A percentile compares a stretch with the other conserved stretches of the same genome.
Evolutionary conservation across 2,329 filamentous ascomycete genomes (phyloP).

Genomic region (Verruconis gallopava): DNA sequence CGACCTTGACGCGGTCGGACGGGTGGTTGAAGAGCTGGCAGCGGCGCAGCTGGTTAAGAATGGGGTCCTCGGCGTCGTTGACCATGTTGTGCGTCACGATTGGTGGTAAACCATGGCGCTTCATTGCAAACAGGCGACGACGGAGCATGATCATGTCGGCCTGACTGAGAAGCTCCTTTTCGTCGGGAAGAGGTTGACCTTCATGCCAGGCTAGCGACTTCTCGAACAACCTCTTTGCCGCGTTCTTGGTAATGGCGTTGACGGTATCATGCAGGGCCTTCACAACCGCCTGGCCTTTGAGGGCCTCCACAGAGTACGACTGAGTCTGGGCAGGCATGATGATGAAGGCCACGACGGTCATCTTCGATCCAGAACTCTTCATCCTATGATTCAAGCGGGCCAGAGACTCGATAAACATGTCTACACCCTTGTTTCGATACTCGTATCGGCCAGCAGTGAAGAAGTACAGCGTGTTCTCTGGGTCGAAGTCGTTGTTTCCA

Average conservation of each 20-base stretch:
- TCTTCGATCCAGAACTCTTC: conserved; percentile 74
- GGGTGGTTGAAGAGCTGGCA: conserved; percentile 97
- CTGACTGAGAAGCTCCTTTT: conserved; percentile 86
- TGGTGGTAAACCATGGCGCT: conserved; percentile 75
- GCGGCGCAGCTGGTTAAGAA: conserved; percentile 87
- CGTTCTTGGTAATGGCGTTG: conserved; percentile 81
- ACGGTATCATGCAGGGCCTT: conserved; percentile 91
- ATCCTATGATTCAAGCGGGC: conserved; percentile 89
- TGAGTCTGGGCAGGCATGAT: conserved; percentile 98
- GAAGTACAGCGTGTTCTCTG: conserved; percentile 93
- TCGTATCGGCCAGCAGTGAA: conserved; percentile 97
- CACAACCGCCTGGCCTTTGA: conserved; percentile 94
- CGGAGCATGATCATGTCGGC: conserved; percentile 89
- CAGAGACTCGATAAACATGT: conserved; percentile 98
- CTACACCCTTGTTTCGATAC: conserved; percentile 95
- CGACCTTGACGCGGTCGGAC: conserved; percentile 85
- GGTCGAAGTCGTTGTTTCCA: conserved; percentile 92
- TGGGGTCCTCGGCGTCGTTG: conserved; percentile 84
- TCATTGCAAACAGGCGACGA: conserved; percentile 90
- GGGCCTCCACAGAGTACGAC: conserved; percentile 84
- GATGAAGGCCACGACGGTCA: conserved; percentile 91
- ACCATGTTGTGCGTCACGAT: conserved; percentile 99
- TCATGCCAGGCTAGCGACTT: conserved; percentile 92
- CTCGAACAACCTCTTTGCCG: conserved; percentile 89
- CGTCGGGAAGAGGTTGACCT: conserved; percentile 82